Evolutionary conservation across 768 basidiomycete genomes (phyloP).

Genomic region (Amanita phalloides): DNA sequence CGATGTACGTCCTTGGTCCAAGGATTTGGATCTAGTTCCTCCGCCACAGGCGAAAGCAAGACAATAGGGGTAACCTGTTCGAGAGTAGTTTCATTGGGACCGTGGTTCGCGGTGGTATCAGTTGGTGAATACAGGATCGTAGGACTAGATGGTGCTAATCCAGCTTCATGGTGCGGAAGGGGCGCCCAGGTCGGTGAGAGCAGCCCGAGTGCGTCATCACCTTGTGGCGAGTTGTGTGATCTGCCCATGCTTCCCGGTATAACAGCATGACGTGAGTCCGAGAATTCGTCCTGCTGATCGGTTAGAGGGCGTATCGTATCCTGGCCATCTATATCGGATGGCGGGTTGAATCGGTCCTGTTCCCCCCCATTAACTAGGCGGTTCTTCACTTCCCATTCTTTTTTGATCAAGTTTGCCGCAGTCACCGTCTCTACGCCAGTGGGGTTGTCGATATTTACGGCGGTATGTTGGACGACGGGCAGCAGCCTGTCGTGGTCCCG

Average conservation of each 20-base stretch:
- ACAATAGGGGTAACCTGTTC: conserved; percentile 3
- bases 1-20: neutral
- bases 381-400: conserved; percentile 40
- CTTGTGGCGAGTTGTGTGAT: neutral
- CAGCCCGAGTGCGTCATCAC: neutral
- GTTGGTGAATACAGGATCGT: neutral
- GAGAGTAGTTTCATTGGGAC: neutral
- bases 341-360: too few species aligned
- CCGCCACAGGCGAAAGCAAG: conserved; percentile 6
- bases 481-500: conserved; percentile 24
- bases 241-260: neutral
- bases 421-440: conserved; percentile 14
- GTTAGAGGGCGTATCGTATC: too few species aligned
- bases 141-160: neutral
- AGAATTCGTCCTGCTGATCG: neutral
- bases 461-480: conserved; percentile 19
- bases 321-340: neutral
- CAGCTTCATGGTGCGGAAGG: neutral
- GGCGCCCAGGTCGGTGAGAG: conserved; percentile 8
- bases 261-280: neutral
- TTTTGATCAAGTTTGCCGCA: conserved; percentile 43
- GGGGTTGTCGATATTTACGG: conserved; percentile 7
- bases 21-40: neutral
- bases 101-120: neutral
- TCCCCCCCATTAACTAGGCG: conserved; percentile 13